Evolutionary conservation across 176 grass and related monocot species (phyloP).

Genomic region (Tillandsia leiboldiana): DNA sequence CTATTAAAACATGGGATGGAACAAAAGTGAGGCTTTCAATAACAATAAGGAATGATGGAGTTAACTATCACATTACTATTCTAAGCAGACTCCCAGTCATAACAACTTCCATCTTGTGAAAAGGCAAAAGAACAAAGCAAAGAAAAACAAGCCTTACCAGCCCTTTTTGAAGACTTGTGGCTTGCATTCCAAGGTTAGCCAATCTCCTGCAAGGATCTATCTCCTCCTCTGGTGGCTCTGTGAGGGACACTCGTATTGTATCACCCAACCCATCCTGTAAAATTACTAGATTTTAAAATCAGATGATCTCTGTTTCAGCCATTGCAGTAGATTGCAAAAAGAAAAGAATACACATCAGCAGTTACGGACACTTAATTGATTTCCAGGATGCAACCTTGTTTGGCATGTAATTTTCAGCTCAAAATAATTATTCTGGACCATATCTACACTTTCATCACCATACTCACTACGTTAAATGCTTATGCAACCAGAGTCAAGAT

Average conservation of each 20-base stretch:
- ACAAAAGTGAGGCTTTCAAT: slow-evolving; percentile 10
- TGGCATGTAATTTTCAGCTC: too few species aligned
- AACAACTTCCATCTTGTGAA: slow-evolving; percentile 1
- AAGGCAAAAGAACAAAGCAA: slow-evolving; percentile 9
- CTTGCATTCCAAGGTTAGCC: slow-evolving; percentile 71
- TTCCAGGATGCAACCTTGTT: too few species aligned
- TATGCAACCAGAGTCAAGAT: too few species aligned
- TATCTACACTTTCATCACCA: too few species aligned
- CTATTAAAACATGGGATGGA: slow-evolving; percentile 29
- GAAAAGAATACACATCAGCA: too few species aligned
- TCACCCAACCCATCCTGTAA: slow-evolving; percentile 93
- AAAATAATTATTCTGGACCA: too few species aligned
- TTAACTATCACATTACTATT: slow-evolving; percentile 3
- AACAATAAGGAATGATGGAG: too few species aligned
- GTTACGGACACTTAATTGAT: too few species aligned
- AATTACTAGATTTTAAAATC: slow-evolving; percentile 14
- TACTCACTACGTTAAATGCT: too few species aligned
- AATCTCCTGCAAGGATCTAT: slow-evolving; percentile 87
- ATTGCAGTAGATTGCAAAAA: too few species aligned
- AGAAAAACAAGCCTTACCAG: slow-evolving; percentile 39
- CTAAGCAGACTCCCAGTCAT: slow-evolving; percentile 6
- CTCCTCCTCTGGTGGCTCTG: slow-evolving; percentile 88
- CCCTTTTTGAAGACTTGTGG: slow-evolving; percentile 66
- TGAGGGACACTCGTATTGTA: slow-evolving; percentile 93
- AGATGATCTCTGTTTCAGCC: too few species aligned